Base-by-base conservation (phyloP, 2,329 filamentous ascomycete genomes). In the Calycina herbarum region DNA sequence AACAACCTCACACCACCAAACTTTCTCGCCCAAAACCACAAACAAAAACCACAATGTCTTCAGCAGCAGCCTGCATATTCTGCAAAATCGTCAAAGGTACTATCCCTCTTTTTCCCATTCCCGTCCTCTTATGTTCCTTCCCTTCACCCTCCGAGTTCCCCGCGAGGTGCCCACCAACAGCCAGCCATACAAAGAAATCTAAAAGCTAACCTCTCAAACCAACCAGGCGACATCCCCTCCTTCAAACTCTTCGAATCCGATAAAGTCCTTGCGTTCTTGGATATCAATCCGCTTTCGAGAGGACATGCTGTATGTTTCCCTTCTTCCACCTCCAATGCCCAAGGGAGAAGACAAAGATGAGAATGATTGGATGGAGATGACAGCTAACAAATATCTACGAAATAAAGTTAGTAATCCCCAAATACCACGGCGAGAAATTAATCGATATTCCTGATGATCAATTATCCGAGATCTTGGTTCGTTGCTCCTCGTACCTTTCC, bases 231-330 rank as follows among this genome's bases (percentile, higher is more conserved):
- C 68, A 97, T 99, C 78, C 95, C 95, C 59, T 94, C 88, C 73
- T 90, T 98, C 84, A 99, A 97, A 86, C 89, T 99, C 80, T 94
- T 92, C 77, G 95, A 99, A 81, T 95, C 87, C 74, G 91, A 96
- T 45, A 97, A 94, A 82, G 92, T 94, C 57, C 84, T 97, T 68
- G 95, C 95, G 10, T 99, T 99, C 79, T 90, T 99, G 71, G 95
- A 99, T 78, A 97, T 99, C 80, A 89, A 93, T 70, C 95, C 95
- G 3, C 82, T 98, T 27, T 93, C 89, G 78, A 86, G 86, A 76
- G 95, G 95, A 64, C 95, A 99, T 76, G 92, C 94, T 71, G 94
- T 97, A 83, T 74, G 88, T 79, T 38, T 3, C 59, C 54, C 38
- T 54, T 57, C 20, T 11, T n/a, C 17, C n/a, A 20, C n/a, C 10